Base-by-base conservation (phyloP, 345 rosid species). In the Moringa oleifera region DNA sequence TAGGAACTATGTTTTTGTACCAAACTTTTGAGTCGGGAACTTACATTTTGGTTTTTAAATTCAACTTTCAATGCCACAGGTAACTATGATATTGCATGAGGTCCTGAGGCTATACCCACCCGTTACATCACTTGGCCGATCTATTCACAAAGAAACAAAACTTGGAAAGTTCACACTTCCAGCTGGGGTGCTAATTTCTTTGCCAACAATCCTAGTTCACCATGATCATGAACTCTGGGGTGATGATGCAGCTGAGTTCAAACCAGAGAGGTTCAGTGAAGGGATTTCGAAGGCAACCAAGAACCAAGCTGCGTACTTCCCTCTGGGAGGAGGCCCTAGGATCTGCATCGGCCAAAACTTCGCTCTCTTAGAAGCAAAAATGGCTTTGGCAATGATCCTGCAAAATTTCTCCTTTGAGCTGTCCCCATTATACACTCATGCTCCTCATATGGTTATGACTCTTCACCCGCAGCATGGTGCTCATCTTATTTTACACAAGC, bases 291-390 rank as follows among this genome's bases (percentile, higher is more conserved):
- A 76, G 50, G 94, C 85, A 3, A 77, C 86, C 0, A 80, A 76
- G 61, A 85, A 80, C 81, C 77, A 73, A 73, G 67, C 59, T n/a
- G 55, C 77, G 20, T 73, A 23, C 36, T 36, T 68, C 22, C 73
- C 67, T 12, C 68, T 73, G 52, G 73, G 73, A 54, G 64, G 73
- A 70, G 73, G 77, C 47, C 73, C 77, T 19, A 73, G 87, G 65
- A 65, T 46, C 25, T 89, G 90, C 61, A 66, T 81, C 7, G 85
- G 83, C 5, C 88, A 80, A 67, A 82, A 75, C 57, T 82, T 86
- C 6, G 81, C 91, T 0, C 60, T 83, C 56, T 12, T 79, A 24
- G 89, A 82, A 75, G 84, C 83, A 9, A 89, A 84, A 65, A 18
- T 75, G 55, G 84, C 77, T 0, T 49, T 89, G 18, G 66, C 75